These are phyloP conservation scores for Neurospora tetrasperma DNA, from an alignment of 495 filamentous ascomycete genomes.

Conservation along the genomic window DNA sequence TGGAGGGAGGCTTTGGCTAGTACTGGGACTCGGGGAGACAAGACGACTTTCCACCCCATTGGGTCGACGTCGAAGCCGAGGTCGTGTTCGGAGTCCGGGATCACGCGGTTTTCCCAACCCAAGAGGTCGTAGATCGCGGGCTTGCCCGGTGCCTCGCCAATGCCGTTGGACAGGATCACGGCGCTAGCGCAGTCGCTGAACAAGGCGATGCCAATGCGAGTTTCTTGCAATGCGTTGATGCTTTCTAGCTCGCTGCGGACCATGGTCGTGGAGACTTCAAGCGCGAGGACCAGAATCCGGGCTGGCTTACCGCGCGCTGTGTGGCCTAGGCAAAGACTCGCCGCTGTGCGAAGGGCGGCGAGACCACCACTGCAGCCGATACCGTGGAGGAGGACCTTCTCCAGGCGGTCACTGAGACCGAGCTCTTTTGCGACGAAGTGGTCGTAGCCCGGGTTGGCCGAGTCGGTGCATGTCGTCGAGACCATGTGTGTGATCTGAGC, in stretches of 20 bases:
- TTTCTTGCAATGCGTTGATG: constrained; percentile 40
- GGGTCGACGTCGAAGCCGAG: constrained; percentile 52
- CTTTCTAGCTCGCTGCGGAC: constrained; percentile 50
- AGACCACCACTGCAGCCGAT: constrained; percentile 57
- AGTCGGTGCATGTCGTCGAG: constrained; percentile 55
- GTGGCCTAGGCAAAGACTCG: constrained; percentile 50
- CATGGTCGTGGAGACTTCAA: constrained; percentile 49
- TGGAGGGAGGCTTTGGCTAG: constrained; percentile 36
- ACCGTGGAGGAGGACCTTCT: constrained; percentile 52
- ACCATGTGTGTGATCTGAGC: constrained; percentile 54
- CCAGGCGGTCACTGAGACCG: constrained; percentile 36
- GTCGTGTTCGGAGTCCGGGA: constrained; percentile 46
- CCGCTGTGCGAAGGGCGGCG: constrained; percentile 49
- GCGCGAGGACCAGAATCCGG: constrained; percentile 47
- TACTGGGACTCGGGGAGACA: constrained; percentile 45
- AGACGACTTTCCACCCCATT: constrained; percentile 51
- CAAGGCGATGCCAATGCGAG: constrained; percentile 47
- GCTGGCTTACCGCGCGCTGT: constrained; percentile 40
- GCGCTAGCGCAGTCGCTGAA: constrained; percentile 57
- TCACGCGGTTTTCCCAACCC: constrained; percentile 47
- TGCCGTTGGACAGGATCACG: constrained; percentile 45
- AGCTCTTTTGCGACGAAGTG: constrained; percentile 49
- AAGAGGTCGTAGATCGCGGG: constrained; percentile 43
- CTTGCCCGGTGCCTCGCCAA: constrained; percentile 19
- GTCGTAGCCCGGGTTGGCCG: constrained; percentile 60